Evolutionary conservation across 169 alveolate species (phyloP), one percentile per base, ranked within the genome.

Genomic region (Babesia ovata): DNA sequence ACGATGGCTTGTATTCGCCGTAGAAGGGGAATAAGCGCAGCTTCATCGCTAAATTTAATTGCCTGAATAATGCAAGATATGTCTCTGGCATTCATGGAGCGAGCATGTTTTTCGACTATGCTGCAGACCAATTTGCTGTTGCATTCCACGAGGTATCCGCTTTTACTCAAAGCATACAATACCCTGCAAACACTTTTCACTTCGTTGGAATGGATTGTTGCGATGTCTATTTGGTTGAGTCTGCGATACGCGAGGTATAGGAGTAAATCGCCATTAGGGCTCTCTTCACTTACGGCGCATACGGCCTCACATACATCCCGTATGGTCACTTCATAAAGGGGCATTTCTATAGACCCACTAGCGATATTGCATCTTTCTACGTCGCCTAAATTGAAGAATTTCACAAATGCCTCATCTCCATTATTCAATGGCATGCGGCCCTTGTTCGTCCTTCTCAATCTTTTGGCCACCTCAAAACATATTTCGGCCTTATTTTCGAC

Each of bases 251-350:
- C 66, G 28, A 67, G 42, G 44, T 67, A 67, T n/a, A 67, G 33
- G 36, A 67, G 33, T 42, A 67, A 36, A 8, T 50, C 58, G 21
- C 24, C 8, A 19, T 7, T 14, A 10, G 65, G 76, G 24, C 65
- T 42, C 21, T 49, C 52, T 14, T 36, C 56, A 22, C 21, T 50
- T 3, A 67, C 53, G 56, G 63, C 17, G 22, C 54, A n/a, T 2
- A 67, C 76, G 2, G 76, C 76, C 10, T 11, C 65, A 21, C 76
- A 67, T 46, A 67, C 52, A 14, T 67, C 76, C 45, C 76, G 33
- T 10, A 67, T 36, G 0, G 24, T 52, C 44, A 67, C 45, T 13
- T 50, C 56, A 6, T 33, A 33, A 4, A 4, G 39, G 39, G 39
- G 39, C 39, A 33, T 33, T 33, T 33, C 39, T 4, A 33, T 2